Evolutionary conservation across 2,329 filamentous ascomycete species (phyloP).

Genomic region (Coniochaeta sp.): DNA sequence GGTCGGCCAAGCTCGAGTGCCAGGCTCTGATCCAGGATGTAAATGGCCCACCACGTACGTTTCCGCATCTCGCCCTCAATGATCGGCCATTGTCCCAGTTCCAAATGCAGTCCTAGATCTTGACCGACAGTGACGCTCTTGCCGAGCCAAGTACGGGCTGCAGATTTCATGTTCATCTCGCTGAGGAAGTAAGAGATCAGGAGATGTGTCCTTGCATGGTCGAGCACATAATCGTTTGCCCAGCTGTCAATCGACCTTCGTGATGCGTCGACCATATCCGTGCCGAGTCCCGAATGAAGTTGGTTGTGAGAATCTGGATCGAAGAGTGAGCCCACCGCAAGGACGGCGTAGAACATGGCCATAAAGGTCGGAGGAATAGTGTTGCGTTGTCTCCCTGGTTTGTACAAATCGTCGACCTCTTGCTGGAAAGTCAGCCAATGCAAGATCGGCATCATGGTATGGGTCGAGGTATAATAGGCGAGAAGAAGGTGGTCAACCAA

Average conservation of each 20-base stretch:
- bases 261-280: slow-evolving; percentile 65
- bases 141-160: slow-evolving; percentile 81
- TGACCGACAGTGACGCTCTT: slow-evolving; percentile 74
- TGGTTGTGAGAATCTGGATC: slow-evolving; percentile 48
- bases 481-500: slow-evolving; percentile 66
- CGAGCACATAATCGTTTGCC: slow-evolving; percentile 69
- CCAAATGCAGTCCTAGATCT: slow-evolving; percentile 72
- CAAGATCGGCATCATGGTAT: slow-evolving; percentile 75
- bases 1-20: slow-evolving; percentile 77
- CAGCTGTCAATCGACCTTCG: slow-evolving; percentile 70
- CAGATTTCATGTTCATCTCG: slow-evolving; percentile 80
- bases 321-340: slow-evolving; percentile 78
- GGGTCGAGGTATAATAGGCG: slow-evolving; percentile 69
- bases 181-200: slow-evolving; percentile 73
- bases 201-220: slow-evolving; percentile 66
- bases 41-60: slow-evolving; percentile 90
- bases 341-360: slow-evolving; percentile 72
- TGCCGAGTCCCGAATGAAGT: slow-evolving; percentile 44
- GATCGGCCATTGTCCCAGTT: slow-evolving; percentile 64
- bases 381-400: slow-evolving; percentile 50
- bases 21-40: slow-evolving; percentile 77
- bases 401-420: slow-evolving; percentile 72
- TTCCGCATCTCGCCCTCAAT: slow-evolving; percentile 81
- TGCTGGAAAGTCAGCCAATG: slow-evolving; percentile 81
- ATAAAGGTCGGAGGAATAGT: slow-evolving; percentile 60